Conservation (phyloP, 2,329 filamentous ascomycete genomes). For the Xylariaceae sp. region DNA sequence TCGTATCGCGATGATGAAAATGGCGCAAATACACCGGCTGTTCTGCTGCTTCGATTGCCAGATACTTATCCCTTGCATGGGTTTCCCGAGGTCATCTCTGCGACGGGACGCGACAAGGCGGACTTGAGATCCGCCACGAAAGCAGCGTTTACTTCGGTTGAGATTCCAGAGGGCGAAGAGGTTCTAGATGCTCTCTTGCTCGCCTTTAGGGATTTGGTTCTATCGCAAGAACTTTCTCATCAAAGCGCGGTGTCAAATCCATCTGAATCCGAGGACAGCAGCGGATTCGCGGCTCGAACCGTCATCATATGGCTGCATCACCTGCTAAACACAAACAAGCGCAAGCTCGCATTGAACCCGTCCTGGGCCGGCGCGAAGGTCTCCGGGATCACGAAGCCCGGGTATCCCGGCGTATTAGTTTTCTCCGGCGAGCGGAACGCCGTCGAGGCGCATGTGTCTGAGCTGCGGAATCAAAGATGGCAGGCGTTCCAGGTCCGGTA, state of each 20-base stretch:
- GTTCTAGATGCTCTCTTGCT: constrained; percentile 21
- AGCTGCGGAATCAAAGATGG: constrained; percentile 21
- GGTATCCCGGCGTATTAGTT: constrained; percentile 21
- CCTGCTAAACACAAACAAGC: constrained; percentile 26
- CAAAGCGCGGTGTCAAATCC: neutral
- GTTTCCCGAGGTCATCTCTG: constrained; percentile 19
- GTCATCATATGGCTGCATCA: constrained; percentile 25
- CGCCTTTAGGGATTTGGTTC: constrained; percentile 17
- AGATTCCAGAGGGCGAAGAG: constrained; percentile 13
- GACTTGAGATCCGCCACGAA: constrained; percentile 19
- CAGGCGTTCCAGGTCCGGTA: constrained; percentile 25
- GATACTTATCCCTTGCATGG: constrained; percentile 19
- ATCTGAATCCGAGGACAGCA: neutral
- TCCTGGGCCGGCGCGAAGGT: constrained; percentile 6
- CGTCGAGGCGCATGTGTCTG: constrained; percentile 17
- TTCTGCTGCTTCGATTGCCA: constrained; percentile 20
- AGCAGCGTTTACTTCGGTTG: constrained; percentile 11
- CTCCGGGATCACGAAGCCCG: constrained; percentile 22
- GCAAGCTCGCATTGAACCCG: constrained; percentile 22
- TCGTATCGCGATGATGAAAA: neutral
- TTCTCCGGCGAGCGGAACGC: constrained; percentile 18
- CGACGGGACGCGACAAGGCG: constrained; percentile 15
- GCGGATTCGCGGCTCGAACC: constrained; percentile 10
- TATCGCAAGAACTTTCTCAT: neutral
- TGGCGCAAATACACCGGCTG: neutral